Percentiles rank a stretch among this genome's conserved stretches.
Conservation (phyloP, 2,329 filamentous ascomycete genomes). For the Amauroascus verrucosus region DNA sequence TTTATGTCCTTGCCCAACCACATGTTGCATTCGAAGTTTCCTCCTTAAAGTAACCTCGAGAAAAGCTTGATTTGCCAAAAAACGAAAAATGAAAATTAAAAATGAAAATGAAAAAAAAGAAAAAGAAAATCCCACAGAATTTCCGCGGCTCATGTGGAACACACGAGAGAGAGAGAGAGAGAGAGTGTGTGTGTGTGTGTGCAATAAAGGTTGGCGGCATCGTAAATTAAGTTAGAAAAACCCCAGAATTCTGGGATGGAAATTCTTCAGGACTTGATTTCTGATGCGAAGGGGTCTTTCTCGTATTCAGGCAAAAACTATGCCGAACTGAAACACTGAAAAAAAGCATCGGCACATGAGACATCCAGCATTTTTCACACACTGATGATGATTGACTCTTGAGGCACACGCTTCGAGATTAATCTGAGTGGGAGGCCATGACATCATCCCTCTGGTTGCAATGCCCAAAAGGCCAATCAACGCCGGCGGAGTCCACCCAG, state of each 20-base stretch:
- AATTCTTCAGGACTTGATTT: neutral
- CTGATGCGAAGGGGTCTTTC: neutral
- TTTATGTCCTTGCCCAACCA: slow-evolving; percentile 12
- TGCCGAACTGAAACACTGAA: neutral
- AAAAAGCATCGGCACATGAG: neutral
- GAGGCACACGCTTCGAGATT: too few relatives aligned
- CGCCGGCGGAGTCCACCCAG: neutral
- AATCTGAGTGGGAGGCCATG: neutral
- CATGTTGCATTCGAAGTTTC: slow-evolving; percentile 1
- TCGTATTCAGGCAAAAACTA: neutral
- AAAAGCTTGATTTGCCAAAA: slow-evolving; percentile 7
- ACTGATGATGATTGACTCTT: too few relatives aligned
- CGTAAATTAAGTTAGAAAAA: neutral
- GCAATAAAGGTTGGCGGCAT: neutral
- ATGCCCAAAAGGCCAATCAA: neutral
- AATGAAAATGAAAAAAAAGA: too few relatives aligned
- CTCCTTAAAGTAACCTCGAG: neutral
- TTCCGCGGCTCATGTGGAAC: neutral
- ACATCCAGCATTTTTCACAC: neutral
- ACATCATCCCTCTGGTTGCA: neutral
- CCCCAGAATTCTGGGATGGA: neutral
- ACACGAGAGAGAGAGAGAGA: too few relatives aligned
- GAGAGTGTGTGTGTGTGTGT: too few relatives aligned
- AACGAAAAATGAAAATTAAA: too few relatives aligned
- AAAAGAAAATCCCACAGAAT: neutral